These are phyloP conservation scores for Sugiyamaella pinicola DNA, from an alignment of 1,139 yeast species.

Conservation along the genomic window DNA sequence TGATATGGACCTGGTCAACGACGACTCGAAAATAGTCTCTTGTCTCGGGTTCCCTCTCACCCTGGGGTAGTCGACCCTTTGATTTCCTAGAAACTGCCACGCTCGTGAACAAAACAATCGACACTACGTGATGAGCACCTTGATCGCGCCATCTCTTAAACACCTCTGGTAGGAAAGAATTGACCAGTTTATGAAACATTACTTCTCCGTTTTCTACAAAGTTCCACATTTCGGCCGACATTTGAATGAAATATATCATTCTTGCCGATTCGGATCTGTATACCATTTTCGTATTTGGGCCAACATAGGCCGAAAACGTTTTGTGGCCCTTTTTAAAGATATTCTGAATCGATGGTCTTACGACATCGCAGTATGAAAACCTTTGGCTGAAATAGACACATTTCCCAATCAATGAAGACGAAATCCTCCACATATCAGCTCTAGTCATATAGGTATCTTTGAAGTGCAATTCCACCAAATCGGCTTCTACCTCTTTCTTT, in stretches of 20 bases:
- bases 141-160: conserved; percentile 85
- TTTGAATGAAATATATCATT: conserved; percentile 78
- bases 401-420: conserved; percentile 59
- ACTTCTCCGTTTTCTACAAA: conserved; percentile 96
- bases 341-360: conserved; percentile 63
- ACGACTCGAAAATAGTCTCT: conserved; percentile 89
- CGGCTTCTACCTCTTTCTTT: conserved; percentile 64
- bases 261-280: conserved; percentile 91
- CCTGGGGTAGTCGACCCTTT: conserved; percentile 47
- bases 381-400: conserved; percentile 73
- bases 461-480: conserved; percentile 76
- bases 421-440: conserved; percentile 91
- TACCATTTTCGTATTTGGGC: conserved; percentile 73
- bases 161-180: conserved; percentile 85
- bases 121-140: conserved; percentile 86
- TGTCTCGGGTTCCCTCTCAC: conserved; percentile 70
- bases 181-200: conserved; percentile 87
- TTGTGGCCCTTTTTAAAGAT: conserved; percentile 70
- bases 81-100: conserved; percentile 58
- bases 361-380: conserved; percentile 62
- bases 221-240: conserved; percentile 97
- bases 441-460: conserved; percentile 82
- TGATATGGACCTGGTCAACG: conserved; percentile 88
- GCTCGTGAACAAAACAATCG: conserved; percentile 85
- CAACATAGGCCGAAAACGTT: conserved; percentile 59